Evolutionary conservation across 192 early-diverging fungal genomes (phyloP).

Genomic region (Coemansia sp.): DNA sequence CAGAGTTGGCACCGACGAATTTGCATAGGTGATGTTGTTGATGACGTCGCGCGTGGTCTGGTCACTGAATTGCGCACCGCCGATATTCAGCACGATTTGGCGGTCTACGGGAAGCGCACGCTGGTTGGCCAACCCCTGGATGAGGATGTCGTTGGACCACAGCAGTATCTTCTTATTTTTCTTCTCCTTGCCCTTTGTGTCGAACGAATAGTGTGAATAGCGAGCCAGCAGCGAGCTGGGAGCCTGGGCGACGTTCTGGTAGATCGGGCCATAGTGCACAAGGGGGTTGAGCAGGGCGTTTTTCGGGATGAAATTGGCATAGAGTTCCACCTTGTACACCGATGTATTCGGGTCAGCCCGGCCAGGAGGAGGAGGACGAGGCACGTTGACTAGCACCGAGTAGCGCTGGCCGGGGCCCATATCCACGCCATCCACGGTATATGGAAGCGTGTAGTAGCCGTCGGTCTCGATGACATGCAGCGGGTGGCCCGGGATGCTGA

Average conservation of each 20-base stretch:
- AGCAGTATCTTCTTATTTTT: neutral
- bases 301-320: constrained; percentile 56
- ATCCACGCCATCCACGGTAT: constrained; percentile 57
- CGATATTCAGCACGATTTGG: constrained; percentile 12
- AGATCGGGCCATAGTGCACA: constrained; percentile 22
- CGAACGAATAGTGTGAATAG: neutral
- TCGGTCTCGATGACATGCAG: constrained; percentile 77
- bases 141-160: constrained; percentile 28
- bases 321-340: constrained; percentile 65
- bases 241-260: constrained; percentile 7
- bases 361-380: constrained; percentile 36
- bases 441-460: constrained; percentile 59
- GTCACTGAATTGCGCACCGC: neutral
- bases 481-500: constrained; percentile 71
- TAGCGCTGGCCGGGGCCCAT: constrained; percentile 68
- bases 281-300: constrained; percentile 50
- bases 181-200: neutral
- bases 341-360: constrained; percentile 60
- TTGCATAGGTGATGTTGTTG: constrained; percentile 65
- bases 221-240: neutral
- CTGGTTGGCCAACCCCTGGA: constrained; percentile 8
- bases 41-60: constrained; percentile 1
- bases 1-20: constrained; percentile 55
- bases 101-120: constrained; percentile 26
- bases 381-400: constrained; percentile 65